phyloP scores from a whole-genome alignment of 441 rosid genomes.

The Syzygium syzygioides region DNA sequence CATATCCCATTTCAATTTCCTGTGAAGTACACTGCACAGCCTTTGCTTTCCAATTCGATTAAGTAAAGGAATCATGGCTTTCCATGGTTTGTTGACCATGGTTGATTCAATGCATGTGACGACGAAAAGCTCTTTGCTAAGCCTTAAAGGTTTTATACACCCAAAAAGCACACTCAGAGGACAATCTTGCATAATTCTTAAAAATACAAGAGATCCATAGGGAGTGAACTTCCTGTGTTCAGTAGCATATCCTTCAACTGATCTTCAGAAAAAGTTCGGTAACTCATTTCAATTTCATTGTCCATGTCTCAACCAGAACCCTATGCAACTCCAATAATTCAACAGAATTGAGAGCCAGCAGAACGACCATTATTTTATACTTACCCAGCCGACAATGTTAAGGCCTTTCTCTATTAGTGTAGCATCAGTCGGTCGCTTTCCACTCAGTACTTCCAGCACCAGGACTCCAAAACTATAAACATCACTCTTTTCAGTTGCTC shows the following conservation, averaged over 20 bases:
- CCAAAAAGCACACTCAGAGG: background rate
- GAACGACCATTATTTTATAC: constrained; percentile 13
- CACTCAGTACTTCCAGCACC: constrained; percentile 92
- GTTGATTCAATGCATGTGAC: background rate
- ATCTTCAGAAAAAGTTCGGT: background rate
- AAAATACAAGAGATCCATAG: background rate
- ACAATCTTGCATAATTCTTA: background rate
- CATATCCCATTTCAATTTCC: background rate
- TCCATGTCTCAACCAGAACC: background rate
- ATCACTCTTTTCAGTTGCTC: constrained; percentile 98
- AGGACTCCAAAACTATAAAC: constrained; percentile 96
- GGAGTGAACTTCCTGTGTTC: background rate
- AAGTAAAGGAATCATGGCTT: background rate
- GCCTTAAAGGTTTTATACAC: background rate
- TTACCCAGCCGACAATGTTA: constrained; percentile 96
- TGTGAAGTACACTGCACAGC: background rate
- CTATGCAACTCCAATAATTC: background rate
- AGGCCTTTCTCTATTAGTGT: constrained; percentile 94
- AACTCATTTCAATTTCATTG: background rate
- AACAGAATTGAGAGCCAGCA: background rate
- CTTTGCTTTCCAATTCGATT: background rate
- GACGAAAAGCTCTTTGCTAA: background rate
- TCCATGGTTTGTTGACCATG: background rate
- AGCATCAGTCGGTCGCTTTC: constrained; percentile 97
- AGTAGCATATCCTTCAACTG: background rate